These are phyloP conservation scores for Phytophthora tubulina DNA, from an alignment of 352 stramenopile genomes.

Conservation along the genomic window DNA sequence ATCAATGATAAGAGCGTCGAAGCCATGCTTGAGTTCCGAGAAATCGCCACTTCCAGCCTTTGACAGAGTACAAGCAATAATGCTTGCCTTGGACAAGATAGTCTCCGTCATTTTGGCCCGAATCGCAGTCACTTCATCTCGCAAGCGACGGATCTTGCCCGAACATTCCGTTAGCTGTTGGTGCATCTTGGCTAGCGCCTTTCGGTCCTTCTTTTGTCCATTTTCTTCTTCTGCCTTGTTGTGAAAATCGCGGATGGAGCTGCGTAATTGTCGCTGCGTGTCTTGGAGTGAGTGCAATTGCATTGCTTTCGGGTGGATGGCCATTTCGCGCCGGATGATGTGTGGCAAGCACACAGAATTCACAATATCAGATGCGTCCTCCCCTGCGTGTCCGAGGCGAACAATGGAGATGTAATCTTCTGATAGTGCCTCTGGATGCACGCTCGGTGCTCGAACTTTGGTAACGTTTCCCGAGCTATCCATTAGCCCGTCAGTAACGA, in stretches of 20 bases:
- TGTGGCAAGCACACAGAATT: slow-evolving; percentile 82
- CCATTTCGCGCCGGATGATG: slow-evolving; percentile 85
- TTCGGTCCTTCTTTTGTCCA: slow-evolving; percentile 51
- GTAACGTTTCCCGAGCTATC: slow-evolving; percentile 59
- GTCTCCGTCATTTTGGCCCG: slow-evolving; percentile 77
- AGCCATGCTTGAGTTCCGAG: slow-evolving; percentile 74
- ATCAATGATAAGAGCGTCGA: slow-evolving; percentile 98
- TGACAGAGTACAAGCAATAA: slow-evolving; percentile 90
- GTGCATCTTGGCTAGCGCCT: slow-evolving; percentile 79
- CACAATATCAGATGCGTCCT: slow-evolving; percentile 77
- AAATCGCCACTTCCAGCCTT: slow-evolving; percentile 85
- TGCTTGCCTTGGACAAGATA: slow-evolving; percentile 81
- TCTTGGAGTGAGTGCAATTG: slow-evolving; percentile 71
- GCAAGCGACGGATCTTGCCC: slow-evolving; percentile 81
- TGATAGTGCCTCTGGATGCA: slow-evolving; percentile 60
- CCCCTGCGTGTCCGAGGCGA: slow-evolving; percentile 78
- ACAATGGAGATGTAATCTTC: slow-evolving; percentile 80
- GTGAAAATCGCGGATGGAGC: slow-evolving; percentile 80
- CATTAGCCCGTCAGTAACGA: slow-evolving; percentile 86
- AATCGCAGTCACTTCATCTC: slow-evolving; percentile 83
- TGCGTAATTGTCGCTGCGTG: slow-evolving; percentile 67
- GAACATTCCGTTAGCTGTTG: slow-evolving; percentile 75
- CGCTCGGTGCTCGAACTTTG: slow-evolving; percentile 74
- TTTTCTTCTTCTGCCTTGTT: slow-evolving; percentile 60
- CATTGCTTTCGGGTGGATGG: slow-evolving; percentile 84